A percentile compares a stretch with the other conserved stretches of the same genome.
Conservation (phyloP, 148 eudicot species). For the Polygonum maritimum region DNA sequence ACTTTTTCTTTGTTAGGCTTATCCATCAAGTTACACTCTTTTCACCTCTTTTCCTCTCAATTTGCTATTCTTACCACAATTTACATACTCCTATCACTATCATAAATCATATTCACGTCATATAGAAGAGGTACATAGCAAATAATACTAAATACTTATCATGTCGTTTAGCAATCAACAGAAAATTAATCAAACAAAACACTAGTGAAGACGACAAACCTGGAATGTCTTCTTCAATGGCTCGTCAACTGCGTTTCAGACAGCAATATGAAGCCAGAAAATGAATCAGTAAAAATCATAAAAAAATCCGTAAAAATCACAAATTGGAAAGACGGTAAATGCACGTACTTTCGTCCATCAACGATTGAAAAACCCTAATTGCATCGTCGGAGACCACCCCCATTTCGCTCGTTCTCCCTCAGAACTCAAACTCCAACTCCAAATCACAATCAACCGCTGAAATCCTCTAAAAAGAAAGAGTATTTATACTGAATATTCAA, state of each 20-base stretch:
- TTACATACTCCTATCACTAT: not conserved
- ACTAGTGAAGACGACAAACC: constrained; percentile 24
- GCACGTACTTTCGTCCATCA: constrained; percentile 7
- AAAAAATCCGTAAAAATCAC: not conserved
- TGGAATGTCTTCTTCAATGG: constrained; percentile 37
- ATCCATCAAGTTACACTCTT: not conserved
- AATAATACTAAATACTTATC: not conserved
- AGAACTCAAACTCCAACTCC: not conserved
- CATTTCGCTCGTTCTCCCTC: not conserved
- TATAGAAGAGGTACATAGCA: not conserved
- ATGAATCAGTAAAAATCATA: not conserved
- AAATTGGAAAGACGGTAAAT: not conserved
- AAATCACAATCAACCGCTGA: not conserved
- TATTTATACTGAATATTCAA: not conserved
- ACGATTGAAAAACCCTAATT: constrained; percentile 6
- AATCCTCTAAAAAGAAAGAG: not conserved
- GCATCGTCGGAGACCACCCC: not conserved
- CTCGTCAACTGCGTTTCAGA: constrained; percentile 39
- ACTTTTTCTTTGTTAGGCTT: not conserved
- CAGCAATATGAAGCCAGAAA: not conserved
- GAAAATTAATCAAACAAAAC: not conserved
- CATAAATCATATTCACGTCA: not conserved
- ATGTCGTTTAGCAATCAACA: not conserved
- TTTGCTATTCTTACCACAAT: not conserved
- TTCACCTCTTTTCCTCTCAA: not conserved